Conservation (phyloP, 148 eudicot genomes). For the Vaccinium myrtillus region DNA sequence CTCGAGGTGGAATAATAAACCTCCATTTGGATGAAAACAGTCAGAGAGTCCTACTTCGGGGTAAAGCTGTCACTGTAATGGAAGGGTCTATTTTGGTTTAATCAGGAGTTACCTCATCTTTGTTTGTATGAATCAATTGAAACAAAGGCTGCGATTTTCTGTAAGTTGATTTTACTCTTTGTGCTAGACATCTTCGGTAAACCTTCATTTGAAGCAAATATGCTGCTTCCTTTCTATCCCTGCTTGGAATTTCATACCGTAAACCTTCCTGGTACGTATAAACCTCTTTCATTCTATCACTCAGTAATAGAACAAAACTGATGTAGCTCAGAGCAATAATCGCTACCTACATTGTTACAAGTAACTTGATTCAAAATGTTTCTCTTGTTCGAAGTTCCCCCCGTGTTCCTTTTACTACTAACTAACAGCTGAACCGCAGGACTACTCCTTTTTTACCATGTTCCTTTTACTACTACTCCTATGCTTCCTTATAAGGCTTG, state of each 20-base stretch:
- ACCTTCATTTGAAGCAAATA: background rate
- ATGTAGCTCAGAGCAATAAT: background rate
- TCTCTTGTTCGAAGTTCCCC: background rate
- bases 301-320: background rate
- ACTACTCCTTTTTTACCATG: no score
- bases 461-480: no score
- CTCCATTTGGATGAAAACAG: constrained; percentile 64
- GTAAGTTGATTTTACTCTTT: background rate
- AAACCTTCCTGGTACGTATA: no score
- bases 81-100: constrained; percentile 69
- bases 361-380: background rate
- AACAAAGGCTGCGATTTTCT: background rate
- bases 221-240: background rate
- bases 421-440: no score
- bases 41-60: constrained; percentile 59
- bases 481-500: no score
- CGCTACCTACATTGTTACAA: background rate
- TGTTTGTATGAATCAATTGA: background rate
- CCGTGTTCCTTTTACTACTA: background rate
- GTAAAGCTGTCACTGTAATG: constrained; percentile 65
- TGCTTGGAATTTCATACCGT: background rate
- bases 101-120: background rate
- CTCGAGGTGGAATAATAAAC: constrained; percentile 60
- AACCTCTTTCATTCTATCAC: background rate
- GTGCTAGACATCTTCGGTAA: background rate